These are phyloP conservation scores for Tolypocladium nubicola DNA, from an alignment of 2,329 filamentous ascomycete genomes.

Conservation along the genomic window DNA sequence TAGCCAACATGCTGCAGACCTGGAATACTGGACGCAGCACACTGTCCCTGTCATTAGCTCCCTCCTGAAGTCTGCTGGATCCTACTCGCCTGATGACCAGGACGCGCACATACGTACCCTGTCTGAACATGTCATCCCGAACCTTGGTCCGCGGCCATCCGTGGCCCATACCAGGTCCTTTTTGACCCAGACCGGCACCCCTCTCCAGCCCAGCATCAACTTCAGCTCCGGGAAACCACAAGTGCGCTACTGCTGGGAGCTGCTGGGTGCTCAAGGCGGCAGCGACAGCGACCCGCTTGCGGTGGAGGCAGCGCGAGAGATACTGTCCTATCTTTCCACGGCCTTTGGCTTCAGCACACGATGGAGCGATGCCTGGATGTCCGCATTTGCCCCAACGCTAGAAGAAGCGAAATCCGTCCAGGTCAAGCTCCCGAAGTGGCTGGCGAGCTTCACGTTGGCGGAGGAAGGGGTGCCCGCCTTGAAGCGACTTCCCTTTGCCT, in stretches of 20 bases:
- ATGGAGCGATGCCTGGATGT: constrained; percentile 4
- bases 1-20: neutral
- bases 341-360: constrained; percentile 2
- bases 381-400: neutral
- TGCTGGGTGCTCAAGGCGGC: constrained; percentile 3
- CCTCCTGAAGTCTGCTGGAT: constrained; percentile 3
- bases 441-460: neutral
- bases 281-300: constrained; percentile 4
- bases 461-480: neutral
- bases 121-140: constrained; percentile 2
- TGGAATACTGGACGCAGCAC: constrained; percentile 4
- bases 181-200: constrained; percentile 3
- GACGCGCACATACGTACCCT: constrained; percentile 3
- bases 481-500: constrained; percentile 4
- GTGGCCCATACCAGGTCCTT: constrained; percentile 1
- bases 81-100: constrained; percentile 3
- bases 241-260: constrained; percentile 7
- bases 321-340: neutral
- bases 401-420: neutral
- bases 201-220: constrained; percentile 5
- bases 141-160: constrained; percentile 6
- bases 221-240: neutral
- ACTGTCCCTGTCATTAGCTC: constrained; percentile 1
- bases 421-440: constrained; percentile 2
- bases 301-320: constrained; percentile 3